phyloP scores from a whole-genome alignment of 1,284 basidiomycete species.

The Apiotrichum domesticum region DNA sequence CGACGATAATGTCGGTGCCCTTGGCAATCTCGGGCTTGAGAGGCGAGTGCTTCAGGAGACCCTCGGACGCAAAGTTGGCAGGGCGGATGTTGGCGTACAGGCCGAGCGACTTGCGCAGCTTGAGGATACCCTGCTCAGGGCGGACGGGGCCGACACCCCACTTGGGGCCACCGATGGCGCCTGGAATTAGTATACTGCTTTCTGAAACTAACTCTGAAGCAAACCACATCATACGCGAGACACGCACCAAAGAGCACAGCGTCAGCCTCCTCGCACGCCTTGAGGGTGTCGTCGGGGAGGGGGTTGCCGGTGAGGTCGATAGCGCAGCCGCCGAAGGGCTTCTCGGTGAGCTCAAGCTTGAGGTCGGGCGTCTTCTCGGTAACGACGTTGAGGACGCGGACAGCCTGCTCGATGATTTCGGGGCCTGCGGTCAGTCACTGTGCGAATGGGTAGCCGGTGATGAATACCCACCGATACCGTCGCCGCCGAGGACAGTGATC shows the following conservation, averaged over 20 bases:
- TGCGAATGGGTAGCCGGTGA: no score
- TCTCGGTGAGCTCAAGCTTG: conserved; percentile 59
- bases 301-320: conserved; percentile 84
- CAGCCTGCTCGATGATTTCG: conserved; percentile 84
- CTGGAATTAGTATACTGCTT: not conserved
- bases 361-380: conserved; percentile 62
- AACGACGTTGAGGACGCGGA: conserved; percentile 73
- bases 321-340: conserved; percentile 87
- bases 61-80: conserved; percentile 82
- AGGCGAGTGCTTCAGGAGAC: conserved; percentile 85
- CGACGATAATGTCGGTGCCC: conserved; percentile 86
- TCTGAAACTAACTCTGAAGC: no score
- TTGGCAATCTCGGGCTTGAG: conserved; percentile 77
- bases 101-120: conserved; percentile 87
- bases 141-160: conserved; percentile 93
- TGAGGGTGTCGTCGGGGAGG: conserved; percentile 75
- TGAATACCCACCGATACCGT: conserved; percentile 76
- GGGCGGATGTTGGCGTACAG: conserved; percentile 98
- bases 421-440: conserved; percentile 59
- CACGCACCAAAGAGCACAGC: conserved; percentile 80
- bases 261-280: conserved; percentile 84
- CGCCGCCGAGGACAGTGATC: conserved; percentile 84
- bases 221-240: no score
- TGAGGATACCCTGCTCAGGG: conserved; percentile 84
- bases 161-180: conserved; percentile 57